These are phyloP conservation scores for Komagataella populi DNA, from an alignment of 805 yeast genomes.

Conservation along the genomic window DNA sequence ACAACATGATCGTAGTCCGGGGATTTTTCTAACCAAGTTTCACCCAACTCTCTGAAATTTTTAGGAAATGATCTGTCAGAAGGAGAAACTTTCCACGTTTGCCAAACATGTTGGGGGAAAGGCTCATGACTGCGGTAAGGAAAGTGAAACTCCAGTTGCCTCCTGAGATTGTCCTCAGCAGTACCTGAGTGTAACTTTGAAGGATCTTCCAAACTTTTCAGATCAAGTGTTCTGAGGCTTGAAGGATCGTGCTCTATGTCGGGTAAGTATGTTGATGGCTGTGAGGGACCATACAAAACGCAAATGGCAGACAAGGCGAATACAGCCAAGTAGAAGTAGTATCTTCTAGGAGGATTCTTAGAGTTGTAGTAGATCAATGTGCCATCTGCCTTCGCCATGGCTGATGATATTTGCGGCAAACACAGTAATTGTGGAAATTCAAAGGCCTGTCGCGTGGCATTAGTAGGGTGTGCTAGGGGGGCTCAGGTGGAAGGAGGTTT, in stretches of 20 bases:
- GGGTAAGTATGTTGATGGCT: not conserved
- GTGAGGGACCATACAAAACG: not conserved
- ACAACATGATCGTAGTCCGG: conserved; percentile 53
- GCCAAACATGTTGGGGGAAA: conserved; percentile 82
- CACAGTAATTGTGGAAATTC: not conserved
- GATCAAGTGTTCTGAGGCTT: not conserved
- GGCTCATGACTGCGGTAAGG: conserved; percentile 58
- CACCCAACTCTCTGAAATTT: conserved; percentile 31
- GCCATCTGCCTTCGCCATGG: not conserved
- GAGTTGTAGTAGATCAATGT: not conserved
- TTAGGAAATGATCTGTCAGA: conserved; percentile 44
- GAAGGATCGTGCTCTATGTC: not conserved
- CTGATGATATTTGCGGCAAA: not conserved
- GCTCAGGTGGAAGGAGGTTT: not conserved
- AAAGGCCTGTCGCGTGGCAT: not conserved
- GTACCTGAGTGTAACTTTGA: conserved; percentile 4
- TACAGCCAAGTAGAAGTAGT: not conserved
- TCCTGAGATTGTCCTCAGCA: conserved; percentile 20
- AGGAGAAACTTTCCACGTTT: conserved; percentile 74
- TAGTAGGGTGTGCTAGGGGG: not conserved
- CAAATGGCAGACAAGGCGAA: not conserved
- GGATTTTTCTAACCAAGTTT: conserved; percentile 53
- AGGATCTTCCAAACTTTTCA: not conserved
- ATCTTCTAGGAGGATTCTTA: not conserved
- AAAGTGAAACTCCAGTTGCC: conserved; percentile 53